Evolutionary conservation across 176 grass and related monocot species (phyloP).

Genomic region (Raddia guianensis): DNA sequence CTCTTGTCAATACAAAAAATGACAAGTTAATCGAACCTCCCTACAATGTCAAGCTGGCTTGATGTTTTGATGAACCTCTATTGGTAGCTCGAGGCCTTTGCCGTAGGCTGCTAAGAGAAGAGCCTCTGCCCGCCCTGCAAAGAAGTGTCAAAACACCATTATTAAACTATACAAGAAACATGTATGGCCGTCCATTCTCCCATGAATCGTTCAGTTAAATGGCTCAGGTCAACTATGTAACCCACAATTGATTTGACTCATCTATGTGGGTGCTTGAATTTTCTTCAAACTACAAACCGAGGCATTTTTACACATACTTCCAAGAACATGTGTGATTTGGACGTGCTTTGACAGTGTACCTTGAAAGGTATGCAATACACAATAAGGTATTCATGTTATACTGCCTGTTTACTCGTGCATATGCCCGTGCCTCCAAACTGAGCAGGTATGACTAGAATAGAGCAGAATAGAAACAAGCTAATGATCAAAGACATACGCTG

Average conservation of each 20-base stretch:
- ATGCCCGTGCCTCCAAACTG: conserved; percentile 9
- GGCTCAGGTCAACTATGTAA: conserved; percentile 24
- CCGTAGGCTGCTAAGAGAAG: conserved; percentile 93
- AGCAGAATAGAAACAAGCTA: conserved; percentile 16
- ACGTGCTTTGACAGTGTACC: neutral
- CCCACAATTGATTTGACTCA: conserved; percentile 1
- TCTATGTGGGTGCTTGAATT: neutral
- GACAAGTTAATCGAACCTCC: conserved; percentile 6
- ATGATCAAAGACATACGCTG: neutral
- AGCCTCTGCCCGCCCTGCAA: conserved; percentile 86
- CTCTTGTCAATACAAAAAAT: neutral
- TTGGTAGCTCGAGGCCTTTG: conserved; percentile 62
- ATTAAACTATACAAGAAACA: conserved; percentile 20
- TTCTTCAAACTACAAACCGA: neutral
- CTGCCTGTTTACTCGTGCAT: neutral
- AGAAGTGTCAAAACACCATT: neutral
- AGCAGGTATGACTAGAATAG: conserved; percentile 24
- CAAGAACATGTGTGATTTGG: neutral
- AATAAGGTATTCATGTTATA: conserved; percentile 14
- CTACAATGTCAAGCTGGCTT: conserved; percentile 2
- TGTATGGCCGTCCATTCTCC: neutral
- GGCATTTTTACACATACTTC: neutral
- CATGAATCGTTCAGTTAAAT: neutral
- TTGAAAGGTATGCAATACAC: conserved; percentile 8
- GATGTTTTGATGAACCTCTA: conserved; percentile 37